These are phyloP conservation scores for Dendrobium catenatum DNA, from an alignment of 106 monocot genomes.

Conservation along the genomic window DNA sequence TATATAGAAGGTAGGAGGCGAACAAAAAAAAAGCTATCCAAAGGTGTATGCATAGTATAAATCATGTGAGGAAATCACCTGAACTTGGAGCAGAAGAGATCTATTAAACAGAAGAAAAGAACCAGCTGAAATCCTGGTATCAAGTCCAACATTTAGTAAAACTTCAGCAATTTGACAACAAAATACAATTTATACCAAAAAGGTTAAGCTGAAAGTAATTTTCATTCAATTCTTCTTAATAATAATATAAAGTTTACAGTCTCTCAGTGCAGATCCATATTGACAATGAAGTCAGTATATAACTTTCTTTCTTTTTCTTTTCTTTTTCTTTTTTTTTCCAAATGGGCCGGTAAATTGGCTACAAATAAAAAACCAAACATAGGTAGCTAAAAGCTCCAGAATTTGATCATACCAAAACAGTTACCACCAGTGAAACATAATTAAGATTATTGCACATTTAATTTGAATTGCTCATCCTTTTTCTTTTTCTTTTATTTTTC, in stretches of 20 bases:
- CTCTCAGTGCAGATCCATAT: background rate
- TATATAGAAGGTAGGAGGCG: background rate
- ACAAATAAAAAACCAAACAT: background rate
- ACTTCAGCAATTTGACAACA: background rate
- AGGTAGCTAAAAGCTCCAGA: background rate
- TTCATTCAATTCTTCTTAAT: background rate
- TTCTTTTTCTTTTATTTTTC: background rate
- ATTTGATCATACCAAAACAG: background rate
- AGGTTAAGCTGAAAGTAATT: background rate
- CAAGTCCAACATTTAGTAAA: conserved; percentile 3
- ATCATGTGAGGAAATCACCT: conserved; percentile 33
- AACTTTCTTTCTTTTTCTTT: background rate
- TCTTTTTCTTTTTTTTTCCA: background rate
- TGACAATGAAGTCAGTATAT: background rate
- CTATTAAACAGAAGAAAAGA: conserved; percentile 71
- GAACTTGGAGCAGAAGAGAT: conserved; percentile 68
- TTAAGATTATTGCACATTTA: background rate
- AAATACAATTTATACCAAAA: background rate
- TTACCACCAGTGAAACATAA: background rate
- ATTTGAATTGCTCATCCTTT: background rate
- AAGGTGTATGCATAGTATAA: background rate
- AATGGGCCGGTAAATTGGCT: background rate
- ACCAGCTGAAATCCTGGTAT: conserved; percentile 53
- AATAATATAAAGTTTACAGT: background rate
- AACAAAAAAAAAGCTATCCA: background rate